These are phyloP conservation scores for Vachellia pachyceras DNA, from an alignment of 306 rosid species.

Conservation along the genomic window DNA sequence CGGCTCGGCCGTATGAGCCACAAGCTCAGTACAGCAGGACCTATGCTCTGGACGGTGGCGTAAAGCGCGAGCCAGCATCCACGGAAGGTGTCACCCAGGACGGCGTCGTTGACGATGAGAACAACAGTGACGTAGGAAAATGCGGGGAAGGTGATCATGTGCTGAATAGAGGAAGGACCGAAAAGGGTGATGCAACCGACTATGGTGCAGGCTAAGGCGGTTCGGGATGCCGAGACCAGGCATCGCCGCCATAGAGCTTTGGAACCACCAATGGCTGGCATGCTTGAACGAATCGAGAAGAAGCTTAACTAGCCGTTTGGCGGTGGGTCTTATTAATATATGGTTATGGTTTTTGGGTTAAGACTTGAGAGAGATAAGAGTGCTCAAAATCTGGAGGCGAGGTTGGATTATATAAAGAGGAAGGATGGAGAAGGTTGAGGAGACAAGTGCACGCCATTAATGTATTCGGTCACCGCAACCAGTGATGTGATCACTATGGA, in stretches of 20 bases:
- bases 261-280: constrained; percentile 33
- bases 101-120: constrained; percentile 56
- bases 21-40: constrained; percentile 55
- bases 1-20: constrained; percentile 55
- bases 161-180: constrained; percentile 52
- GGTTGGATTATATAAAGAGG: constrained; percentile 8
- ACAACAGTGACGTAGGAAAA: constrained; percentile 65
- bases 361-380: background rate
- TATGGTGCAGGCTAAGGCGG: constrained; percentile 53
- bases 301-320: background rate
- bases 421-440: background rate
- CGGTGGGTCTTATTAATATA: background rate
- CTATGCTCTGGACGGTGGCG: constrained; percentile 57
- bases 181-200: constrained; percentile 61
- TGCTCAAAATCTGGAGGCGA: background rate
- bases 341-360: background rate
- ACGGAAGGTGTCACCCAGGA: constrained; percentile 58
- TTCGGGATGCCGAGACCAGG: constrained; percentile 57
- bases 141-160: constrained; percentile 58
- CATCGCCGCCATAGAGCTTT: constrained; percentile 51
- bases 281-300: background rate
- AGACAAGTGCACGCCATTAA: background rate
- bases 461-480: background rate
- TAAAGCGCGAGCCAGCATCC: constrained; percentile 55
- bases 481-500: background rate